Conservation (phyloP, 768 basidiomycete species). For the Collybia nuda region DNA sequence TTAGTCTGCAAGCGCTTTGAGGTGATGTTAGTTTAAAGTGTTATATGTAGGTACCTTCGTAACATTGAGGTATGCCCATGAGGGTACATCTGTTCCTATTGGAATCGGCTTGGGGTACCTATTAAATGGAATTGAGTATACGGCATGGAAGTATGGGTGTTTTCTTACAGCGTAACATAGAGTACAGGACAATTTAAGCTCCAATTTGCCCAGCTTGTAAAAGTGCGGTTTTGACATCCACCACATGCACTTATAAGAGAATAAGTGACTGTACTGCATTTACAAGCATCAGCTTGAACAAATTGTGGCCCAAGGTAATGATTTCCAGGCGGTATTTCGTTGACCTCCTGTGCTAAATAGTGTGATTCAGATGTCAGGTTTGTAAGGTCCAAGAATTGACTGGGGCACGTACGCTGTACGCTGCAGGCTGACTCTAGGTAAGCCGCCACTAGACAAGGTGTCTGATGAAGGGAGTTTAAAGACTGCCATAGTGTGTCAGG, state of each 20-base stretch:
- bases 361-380: not conserved
- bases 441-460: constrained; percentile 49
- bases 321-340: constrained; percentile 31
- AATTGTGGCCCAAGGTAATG: constrained; percentile 43
- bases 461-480: constrained; percentile 41
- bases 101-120: constrained; percentile 51
- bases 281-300: constrained; percentile 38
- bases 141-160: not conserved
- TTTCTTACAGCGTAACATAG: constrained; percentile 31
- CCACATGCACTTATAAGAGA: constrained; percentile 59
- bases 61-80: constrained; percentile 60
- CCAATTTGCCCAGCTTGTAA: constrained; percentile 37
- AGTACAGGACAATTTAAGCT: constrained; percentile 30
- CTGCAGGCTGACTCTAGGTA: constrained; percentile 46
- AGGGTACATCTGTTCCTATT: constrained; percentile 40
- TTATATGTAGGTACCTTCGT: constrained; percentile 25
- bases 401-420: constrained; percentile 25
- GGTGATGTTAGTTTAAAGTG: not conserved
- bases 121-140: not conserved
- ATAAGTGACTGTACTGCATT: constrained; percentile 60
- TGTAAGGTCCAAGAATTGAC: not conserved
- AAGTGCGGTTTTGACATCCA: constrained; percentile 51
- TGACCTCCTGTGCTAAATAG: constrained; percentile 36
- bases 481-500: constrained; percentile 21
- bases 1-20: constrained; percentile 10